A percentile compares a stretch with the other conserved stretches of the same genome.
phyloP scores from a whole-genome alignment of 78 protist genomes.

The Thecamonas trahens region DNA sequence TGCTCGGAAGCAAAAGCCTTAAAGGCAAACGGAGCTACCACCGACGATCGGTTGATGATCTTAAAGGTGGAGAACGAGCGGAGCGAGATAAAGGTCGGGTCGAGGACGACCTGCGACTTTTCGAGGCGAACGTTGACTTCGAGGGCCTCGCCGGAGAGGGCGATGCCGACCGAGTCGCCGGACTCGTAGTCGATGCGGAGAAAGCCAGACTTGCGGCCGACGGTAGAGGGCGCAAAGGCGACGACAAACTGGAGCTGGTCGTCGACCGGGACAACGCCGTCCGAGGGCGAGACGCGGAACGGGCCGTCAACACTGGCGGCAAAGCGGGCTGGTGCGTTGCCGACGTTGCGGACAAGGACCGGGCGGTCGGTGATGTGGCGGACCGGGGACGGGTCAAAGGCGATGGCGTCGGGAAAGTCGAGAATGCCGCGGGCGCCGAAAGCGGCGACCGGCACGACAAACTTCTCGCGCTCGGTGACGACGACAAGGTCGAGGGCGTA shows the following conservation, averaged over 20 bases:
- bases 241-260: constrained; percentile 4
- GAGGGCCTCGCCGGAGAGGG: constrained; percentile 3
- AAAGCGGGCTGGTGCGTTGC: constrained; percentile 3
- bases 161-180: constrained; percentile 27
- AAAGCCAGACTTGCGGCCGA: neutral
- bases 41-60: constrained; percentile 31
- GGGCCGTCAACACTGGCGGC: neutral
- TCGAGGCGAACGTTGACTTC: constrained; percentile 31
- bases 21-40: constrained; percentile 9
- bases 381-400: constrained; percentile 33
- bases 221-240: neutral
- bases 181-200: constrained; percentile 11
- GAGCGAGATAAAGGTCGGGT: constrained; percentile 30
- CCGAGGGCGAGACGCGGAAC: constrained; percentile 10
- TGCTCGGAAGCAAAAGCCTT: constrained; percentile 2
- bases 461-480: constrained; percentile 57
- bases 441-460: constrained; percentile 49
- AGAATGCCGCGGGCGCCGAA: constrained; percentile 44
- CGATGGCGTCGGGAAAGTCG: constrained; percentile 26
- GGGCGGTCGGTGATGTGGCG: neutral
- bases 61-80: constrained; percentile 15
- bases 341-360: constrained; percentile 45
- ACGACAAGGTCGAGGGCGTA: constrained; percentile 31
- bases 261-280: neutral
- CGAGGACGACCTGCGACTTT: constrained; percentile 7